A percentile compares a stretch with the other conserved stretches of the same genome.
Conservation (phyloP, 768 basidiomycete species). For the Pisolithus marmoratus region DNA sequence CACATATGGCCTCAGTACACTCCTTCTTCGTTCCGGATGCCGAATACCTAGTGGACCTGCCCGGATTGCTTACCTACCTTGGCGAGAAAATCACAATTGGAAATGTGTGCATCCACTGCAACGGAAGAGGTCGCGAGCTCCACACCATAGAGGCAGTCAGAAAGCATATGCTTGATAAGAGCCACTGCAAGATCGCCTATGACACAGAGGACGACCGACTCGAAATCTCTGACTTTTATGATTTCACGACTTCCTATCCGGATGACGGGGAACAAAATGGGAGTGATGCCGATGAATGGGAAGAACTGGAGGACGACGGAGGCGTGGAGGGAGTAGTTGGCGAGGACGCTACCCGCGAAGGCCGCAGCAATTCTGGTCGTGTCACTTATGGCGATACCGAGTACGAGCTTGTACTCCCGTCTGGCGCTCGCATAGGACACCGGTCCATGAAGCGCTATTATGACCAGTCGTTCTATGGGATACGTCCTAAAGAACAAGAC, state of each 20-base stretch:
- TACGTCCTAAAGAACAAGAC: slow-evolving; percentile 45
- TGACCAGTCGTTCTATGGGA: slow-evolving; percentile 65
- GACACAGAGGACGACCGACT: slow-evolving; percentile 73
- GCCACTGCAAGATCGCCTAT: slow-evolving; percentile 95
- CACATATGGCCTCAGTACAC: slow-evolving; percentile 84
- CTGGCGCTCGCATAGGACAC: slow-evolving; percentile 89
- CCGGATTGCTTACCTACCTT: slow-evolving; percentile 79
- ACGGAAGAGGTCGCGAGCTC: slow-evolving; percentile 76
- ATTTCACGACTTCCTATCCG: slow-evolving; percentile 81
- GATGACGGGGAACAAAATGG: slow-evolving; percentile 24
- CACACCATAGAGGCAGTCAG: slow-evolving; percentile 80
- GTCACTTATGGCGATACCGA: slow-evolving; percentile 75
- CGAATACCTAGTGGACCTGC: slow-evolving; percentile 79
- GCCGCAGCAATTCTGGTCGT: slow-evolving; percentile 35
- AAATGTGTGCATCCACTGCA: slow-evolving; percentile 91
- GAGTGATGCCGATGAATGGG: slow-evolving; percentile 33
- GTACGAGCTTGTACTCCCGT: slow-evolving; percentile 89
- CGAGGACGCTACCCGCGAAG: slow-evolving; percentile 38
- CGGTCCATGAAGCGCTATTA: slow-evolving; percentile 84
- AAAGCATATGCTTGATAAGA: slow-evolving; percentile 95
- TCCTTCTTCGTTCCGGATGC: slow-evolving; percentile 96
- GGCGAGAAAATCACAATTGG: slow-evolving; percentile 93
- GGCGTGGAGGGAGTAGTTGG: slow-evolving; percentile 24
- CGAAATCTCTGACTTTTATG: slow-evolving; percentile 90
- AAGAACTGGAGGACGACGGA: slow-evolving; percentile 27